Evolutionary conservation across 2,329 filamentous ascomycete species (phyloP).

Genomic region (Calcarisporium arbuscula): DNA sequence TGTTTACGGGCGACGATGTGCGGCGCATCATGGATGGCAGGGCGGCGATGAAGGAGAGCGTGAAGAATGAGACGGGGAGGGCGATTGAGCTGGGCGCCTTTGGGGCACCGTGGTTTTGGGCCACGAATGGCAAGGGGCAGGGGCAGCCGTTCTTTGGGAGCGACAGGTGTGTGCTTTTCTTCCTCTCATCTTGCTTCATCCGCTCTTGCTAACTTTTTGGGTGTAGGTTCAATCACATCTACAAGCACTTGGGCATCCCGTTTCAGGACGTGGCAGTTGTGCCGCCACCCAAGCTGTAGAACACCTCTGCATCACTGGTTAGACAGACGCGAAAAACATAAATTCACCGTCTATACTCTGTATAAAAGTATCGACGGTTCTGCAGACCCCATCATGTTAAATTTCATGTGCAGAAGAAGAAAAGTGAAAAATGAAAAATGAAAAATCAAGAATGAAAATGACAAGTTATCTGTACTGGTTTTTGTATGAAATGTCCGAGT

Average conservation of each 20-base stretch:
- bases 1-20: slow-evolving; percentile 49
- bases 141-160: slow-evolving; percentile 71
- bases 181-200: slow-evolving; percentile 5
- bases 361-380: no score
- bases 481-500: no score
- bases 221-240: slow-evolving; percentile 60
- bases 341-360: no score
- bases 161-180: slow-evolving; percentile 46
- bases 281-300: slow-evolving; percentile 31
- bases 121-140: slow-evolving; percentile 48
- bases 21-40: slow-evolving; percentile 47
- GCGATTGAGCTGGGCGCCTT: slow-evolving; percentile 64
- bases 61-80: slow-evolving; percentile 53
- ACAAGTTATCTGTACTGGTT: no score
- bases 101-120: slow-evolving; percentile 72
- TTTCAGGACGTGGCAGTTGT: slow-evolving; percentile 44
- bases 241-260: slow-evolving; percentile 56
- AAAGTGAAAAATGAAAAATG: no score
- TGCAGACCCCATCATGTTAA: no score
- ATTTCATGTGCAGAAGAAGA: no score
- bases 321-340: no score
- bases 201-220: not conserved
- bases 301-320: no score
- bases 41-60: slow-evolving; percentile 35
- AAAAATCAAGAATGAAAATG: no score